Evolutionary conservation across 2,329 filamentous ascomycete species (phyloP).

Genomic region (Pseudocercospora vitis): DNA sequence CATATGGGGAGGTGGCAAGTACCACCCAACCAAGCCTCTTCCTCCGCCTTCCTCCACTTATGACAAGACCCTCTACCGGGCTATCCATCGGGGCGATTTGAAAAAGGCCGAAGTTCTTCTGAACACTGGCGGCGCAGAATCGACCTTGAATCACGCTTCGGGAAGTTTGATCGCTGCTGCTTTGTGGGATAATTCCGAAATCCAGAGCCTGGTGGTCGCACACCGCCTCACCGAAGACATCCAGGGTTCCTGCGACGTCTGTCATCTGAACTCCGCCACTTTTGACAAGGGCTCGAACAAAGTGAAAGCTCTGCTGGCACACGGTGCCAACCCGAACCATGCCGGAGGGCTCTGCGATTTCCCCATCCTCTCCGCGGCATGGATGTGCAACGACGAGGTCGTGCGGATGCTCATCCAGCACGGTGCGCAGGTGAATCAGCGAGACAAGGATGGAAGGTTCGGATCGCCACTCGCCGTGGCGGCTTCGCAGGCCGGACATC

Average conservation of each 20-base stretch:
- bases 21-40: slow-evolving; percentile 4
- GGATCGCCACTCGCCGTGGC: slow-evolving; percentile 36
- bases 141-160: slow-evolving; percentile 14
- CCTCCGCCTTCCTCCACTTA: slow-evolving; percentile 14
- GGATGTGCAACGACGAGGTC: slow-evolving; percentile 28
- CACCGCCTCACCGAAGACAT: slow-evolving; percentile 24
- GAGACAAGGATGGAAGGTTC: slow-evolving; percentile 20
- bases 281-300: slow-evolving; percentile 23
- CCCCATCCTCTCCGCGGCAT: slow-evolving; percentile 29
- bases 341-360: slow-evolving; percentile 25
- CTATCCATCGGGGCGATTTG: slow-evolving; percentile 22
- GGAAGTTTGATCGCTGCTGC: slow-evolving; percentile 22
- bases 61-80: slow-evolving; percentile 23
- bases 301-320: slow-evolving; percentile 30
- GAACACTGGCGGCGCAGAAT: slow-evolving; percentile 17
- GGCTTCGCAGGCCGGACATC: slow-evolving; percentile 22
- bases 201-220: slow-evolving; percentile 21
- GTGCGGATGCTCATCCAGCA: slow-evolving; percentile 30
- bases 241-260: slow-evolving; percentile 22
- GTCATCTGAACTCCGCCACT: slow-evolving; percentile 18
- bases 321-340: slow-evolving; percentile 30
- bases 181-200: slow-evolving; percentile 22
- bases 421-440: slow-evolving; percentile 28
- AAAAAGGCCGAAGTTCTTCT: slow-evolving; percentile 23
- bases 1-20: slow-evolving; percentile 12